Evolutionary conservation across 2,329 filamentous ascomycete genomes (phyloP).

Genomic region (Cordyceps fumosorosea): DNA sequence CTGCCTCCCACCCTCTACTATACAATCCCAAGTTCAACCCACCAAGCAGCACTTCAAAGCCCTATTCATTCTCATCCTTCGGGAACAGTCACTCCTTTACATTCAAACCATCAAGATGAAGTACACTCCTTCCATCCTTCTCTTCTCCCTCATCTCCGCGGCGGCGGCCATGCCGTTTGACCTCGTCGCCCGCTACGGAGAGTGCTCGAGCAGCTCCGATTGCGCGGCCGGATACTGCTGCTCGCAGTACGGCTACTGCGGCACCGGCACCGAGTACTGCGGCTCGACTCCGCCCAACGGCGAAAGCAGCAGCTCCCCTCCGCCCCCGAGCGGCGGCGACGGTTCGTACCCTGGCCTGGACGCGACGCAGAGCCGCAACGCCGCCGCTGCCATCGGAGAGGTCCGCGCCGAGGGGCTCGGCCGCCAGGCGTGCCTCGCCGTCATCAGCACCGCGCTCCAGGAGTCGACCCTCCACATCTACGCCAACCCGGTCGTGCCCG

Average conservation of each 20-base stretch:
- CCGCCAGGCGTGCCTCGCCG: constrained; percentile 7
- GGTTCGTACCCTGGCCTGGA: constrained; percentile 3
- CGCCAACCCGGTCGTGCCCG: constrained; percentile 4
- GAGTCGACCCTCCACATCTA: constrained; percentile 11
- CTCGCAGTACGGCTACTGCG: constrained; percentile 18
- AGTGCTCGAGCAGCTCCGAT: constrained; percentile 16
- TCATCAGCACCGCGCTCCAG: constrained; percentile 10
- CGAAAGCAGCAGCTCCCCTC: too few relatives aligned
- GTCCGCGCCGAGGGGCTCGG: constrained; percentile 1
- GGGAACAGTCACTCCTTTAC: too few relatives aligned
- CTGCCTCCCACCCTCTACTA: background rate
- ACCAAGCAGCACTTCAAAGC: background rate
- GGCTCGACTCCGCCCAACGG: constrained; percentile 13
- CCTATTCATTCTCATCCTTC: too few relatives aligned
- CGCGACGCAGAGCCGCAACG: constrained; percentile 10
- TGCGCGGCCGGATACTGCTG: constrained; percentile 16
- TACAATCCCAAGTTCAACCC: background rate
- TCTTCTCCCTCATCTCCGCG: background rate
- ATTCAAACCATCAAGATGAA: background rate
- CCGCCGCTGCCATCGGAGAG: constrained; percentile 7
- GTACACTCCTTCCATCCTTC: background rate
- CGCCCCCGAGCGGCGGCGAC: background rate
- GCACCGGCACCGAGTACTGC: constrained; percentile 17
- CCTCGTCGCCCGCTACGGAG: constrained; percentile 13
- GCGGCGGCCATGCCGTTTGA: background rate